Conservation (phyloP, 495 filamentous ascomycete species). For the Aspergillus sclerotiicarbonarius region DNA sequence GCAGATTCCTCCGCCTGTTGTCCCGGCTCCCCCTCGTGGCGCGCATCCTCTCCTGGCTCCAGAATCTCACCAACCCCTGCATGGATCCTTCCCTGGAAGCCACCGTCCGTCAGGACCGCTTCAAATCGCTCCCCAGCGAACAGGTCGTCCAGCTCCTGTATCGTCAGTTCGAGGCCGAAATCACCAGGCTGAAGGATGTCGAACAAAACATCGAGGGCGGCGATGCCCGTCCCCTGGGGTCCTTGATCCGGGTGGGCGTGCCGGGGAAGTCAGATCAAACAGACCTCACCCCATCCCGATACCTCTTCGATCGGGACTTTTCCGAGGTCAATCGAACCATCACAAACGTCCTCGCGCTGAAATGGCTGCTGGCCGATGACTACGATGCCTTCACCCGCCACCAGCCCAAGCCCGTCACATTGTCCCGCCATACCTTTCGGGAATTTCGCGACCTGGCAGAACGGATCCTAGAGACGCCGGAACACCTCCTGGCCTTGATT, state of each 20-base stretch:
- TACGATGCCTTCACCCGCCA: slow-evolving; percentile 26
- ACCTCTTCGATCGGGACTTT: slow-evolving; percentile 26
- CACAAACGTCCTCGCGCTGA: slow-evolving; percentile 28
- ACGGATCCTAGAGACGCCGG: not conserved
- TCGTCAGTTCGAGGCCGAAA: not conserved
- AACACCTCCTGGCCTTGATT: not conserved
- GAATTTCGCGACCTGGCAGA: not conserved
- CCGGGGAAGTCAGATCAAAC: not conserved
- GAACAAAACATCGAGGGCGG: not conserved
- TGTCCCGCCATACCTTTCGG: slow-evolving; percentile 3
- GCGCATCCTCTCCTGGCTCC: too few species aligned
- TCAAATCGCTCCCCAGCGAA: not conserved
- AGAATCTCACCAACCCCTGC: too few species aligned
- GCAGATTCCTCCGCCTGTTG: too few species aligned
- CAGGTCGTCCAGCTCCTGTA: not conserved
- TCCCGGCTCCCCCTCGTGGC: too few species aligned
- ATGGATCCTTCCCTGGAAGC: not conserved
- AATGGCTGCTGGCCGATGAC: slow-evolving; percentile 32
- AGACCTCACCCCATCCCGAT: slow-evolving; percentile 22
- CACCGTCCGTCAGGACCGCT: not conserved
- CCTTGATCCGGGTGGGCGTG: not conserved
- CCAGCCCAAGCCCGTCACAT: slow-evolving; percentile 12
- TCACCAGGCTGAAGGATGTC: not conserved
- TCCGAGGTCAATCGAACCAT: slow-evolving; percentile 40
- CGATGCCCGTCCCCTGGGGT: not conserved